Evolutionary conservation across 805 yeast species (phyloP).

Genomic region (Ogataea methylovora): DNA sequence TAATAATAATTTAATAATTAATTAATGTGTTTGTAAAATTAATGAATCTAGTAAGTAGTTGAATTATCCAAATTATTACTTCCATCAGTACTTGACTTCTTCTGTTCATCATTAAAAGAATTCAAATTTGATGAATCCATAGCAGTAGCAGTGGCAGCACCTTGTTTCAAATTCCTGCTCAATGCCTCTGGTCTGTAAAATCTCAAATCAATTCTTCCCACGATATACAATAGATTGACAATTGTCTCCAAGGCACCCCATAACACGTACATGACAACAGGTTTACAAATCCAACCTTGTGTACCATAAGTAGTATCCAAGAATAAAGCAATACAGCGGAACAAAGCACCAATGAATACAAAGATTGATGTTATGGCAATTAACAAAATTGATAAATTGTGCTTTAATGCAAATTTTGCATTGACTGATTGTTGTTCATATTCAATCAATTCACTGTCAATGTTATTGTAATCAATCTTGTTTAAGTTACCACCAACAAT

Average conservation of each 20-base stretch:
- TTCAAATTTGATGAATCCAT: too few species aligned
- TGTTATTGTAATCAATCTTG: slow-evolving; percentile 3
- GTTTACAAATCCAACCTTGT: slow-evolving; percentile 39
- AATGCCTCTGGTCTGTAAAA: slow-evolving; percentile 66
- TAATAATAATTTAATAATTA: too few species aligned
- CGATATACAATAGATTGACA: slow-evolving; percentile 47
- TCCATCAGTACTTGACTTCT: too few species aligned
- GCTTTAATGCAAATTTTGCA: slow-evolving; percentile 26
- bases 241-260: slow-evolving; percentile 65
- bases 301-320: slow-evolving; percentile 20
- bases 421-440: background rate
- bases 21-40: too few species aligned
- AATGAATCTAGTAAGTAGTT: too few species aligned
- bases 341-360: slow-evolving; percentile 42
- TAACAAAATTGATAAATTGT: slow-evolving; percentile 42
- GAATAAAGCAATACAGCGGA: slow-evolving; percentile 43
- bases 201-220: slow-evolving; percentile 66
- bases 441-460: background rate
- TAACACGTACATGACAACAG: slow-evolving; percentile 55
- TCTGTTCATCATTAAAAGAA: too few species aligned
- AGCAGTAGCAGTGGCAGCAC: too few species aligned
- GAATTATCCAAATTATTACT: too few species aligned
- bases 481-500: slow-evolving; percentile 19
- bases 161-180: too few species aligned
- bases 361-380: slow-evolving; percentile 39